Conservation (phyloP, 73 alveolate species). For the Symbiodinium pilosum region DNA sequence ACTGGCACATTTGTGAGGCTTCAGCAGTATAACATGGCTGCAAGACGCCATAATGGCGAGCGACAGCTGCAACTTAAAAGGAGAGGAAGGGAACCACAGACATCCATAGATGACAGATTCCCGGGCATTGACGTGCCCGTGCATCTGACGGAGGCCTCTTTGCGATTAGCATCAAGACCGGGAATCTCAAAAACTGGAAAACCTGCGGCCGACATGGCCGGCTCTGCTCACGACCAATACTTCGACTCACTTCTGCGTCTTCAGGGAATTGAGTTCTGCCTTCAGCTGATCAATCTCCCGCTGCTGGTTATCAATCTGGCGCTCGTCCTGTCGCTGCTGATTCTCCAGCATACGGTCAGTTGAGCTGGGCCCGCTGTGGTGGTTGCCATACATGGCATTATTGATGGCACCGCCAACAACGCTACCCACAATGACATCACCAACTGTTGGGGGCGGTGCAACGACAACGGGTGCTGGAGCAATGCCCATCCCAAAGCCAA, state of each 20-base stretch:
- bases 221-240: background rate
- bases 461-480: slow-evolving; percentile 46
- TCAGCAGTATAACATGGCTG: background rate
- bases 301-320: slow-evolving; percentile 72
- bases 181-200: background rate
- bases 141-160: background rate
- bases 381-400: slow-evolving; percentile 72
- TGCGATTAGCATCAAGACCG: background rate
- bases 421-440: slow-evolving; percentile 76
- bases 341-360: slow-evolving; percentile 84
- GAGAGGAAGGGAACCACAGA: background rate
- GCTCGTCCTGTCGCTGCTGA: slow-evolving; percentile 95
- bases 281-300: slow-evolving; percentile 66
- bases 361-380: slow-evolving; percentile 65
- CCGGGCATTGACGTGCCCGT: background rate
- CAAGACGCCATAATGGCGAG: background rate
- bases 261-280: slow-evolving; percentile 43
- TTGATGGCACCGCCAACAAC: slow-evolving; percentile 84
- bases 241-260: slow-evolving; percentile 57
- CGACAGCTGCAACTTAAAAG: background rate
- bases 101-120: background rate
- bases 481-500: slow-evolving; percentile 45
- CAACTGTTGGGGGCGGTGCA: slow-evolving; percentile 75
- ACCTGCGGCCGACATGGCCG: slow-evolving; percentile 25
- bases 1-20: background rate